These are phyloP conservation scores for Ganoderma multipileum DNA, from an alignment of 1,284 basidiomycete species.

Conservation along the genomic window DNA sequence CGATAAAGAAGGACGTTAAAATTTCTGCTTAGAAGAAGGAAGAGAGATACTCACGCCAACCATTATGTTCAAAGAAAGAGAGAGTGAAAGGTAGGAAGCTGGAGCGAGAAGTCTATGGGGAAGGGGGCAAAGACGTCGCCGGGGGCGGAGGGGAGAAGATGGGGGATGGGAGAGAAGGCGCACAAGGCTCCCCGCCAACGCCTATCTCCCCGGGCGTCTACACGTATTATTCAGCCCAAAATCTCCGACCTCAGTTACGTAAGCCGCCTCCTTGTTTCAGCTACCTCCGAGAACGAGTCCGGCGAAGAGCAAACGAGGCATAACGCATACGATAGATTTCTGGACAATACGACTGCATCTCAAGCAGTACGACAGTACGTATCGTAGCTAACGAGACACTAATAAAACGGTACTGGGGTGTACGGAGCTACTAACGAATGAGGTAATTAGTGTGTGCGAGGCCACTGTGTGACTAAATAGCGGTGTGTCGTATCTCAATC, in stretches of 20 bases:
- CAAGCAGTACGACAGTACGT: background rate
- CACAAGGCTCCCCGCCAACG: background rate
- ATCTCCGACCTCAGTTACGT: slow-evolving; percentile 23
- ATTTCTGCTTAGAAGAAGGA: background rate
- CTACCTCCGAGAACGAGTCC: too few relatives aligned
- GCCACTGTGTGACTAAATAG: slow-evolving; percentile 17
- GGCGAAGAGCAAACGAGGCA: too few relatives aligned
- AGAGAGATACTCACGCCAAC: slow-evolving; percentile 32
- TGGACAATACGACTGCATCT: background rate
- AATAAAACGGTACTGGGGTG: slow-evolving; percentile 10
- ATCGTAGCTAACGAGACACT: slow-evolving; percentile 1
- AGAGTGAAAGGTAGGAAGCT: slow-evolving; percentile 6
- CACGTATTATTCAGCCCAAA: slow-evolving; percentile 15
- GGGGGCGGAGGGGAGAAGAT: slow-evolving; percentile 8
- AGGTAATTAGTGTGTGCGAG: slow-evolving; percentile 14
- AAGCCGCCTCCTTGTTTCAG: slow-evolving; percentile 11
- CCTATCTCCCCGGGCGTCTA: slow-evolving; percentile 6
- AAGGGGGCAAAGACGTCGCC: slow-evolving; percentile 10
- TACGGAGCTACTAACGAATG: slow-evolving; percentile 5
- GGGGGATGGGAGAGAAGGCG: slow-evolving; percentile 6
- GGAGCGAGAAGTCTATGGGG: slow-evolving; percentile 20
- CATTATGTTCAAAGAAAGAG: slow-evolving; percentile 39
- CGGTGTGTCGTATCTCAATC: slow-evolving; percentile 14
- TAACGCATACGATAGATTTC: background rate
- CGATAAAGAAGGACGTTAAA: slow-evolving; percentile 12